phyloP scores from a whole-genome alignment of 805 yeast species.

The Pichia cabralensis region DNA sequence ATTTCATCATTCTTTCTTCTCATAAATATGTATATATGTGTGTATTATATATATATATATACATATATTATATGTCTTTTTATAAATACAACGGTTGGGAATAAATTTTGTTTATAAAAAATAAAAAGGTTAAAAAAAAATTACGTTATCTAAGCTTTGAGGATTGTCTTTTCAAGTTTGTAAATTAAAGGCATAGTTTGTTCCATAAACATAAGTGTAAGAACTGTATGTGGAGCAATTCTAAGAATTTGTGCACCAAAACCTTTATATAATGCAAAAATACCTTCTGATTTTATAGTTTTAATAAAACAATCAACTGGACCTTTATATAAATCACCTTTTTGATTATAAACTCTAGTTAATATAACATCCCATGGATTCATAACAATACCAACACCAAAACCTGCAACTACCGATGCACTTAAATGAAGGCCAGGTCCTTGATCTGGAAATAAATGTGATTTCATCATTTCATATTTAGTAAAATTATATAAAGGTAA shows the following conservation, averaged over 20 bases:
- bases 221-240: slow-evolving; percentile 89
- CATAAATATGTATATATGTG: too few species aligned
- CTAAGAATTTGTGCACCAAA: slow-evolving; percentile 88
- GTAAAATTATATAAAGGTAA: slow-evolving; percentile 80
- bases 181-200: slow-evolving; percentile 67
- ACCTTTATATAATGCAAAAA: slow-evolving; percentile 84
- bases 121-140: too few species aligned
- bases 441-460: slow-evolving; percentile 44
- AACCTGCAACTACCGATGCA: slow-evolving; percentile 71
- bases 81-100: too few species aligned
- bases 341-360: slow-evolving; percentile 92
- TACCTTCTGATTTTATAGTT: slow-evolving; percentile 78
- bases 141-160: background rate
- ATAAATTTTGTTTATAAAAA: too few species aligned
- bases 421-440: slow-evolving; percentile 64
- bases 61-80: too few species aligned
- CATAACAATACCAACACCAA: slow-evolving; percentile 92
- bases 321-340: slow-evolving; percentile 75
- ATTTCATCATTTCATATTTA: slow-evolving; percentile 48
- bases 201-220: slow-evolving; percentile 90
- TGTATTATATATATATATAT: too few species aligned
- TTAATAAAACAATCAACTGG: slow-evolving; percentile 84
- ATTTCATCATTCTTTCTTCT: too few species aligned
- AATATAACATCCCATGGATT: slow-evolving; percentile 95
- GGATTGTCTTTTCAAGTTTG: slow-evolving; percentile 26